Conservation (phyloP, 768 basidiomycete species). For the Kwoniella mangroviensis region DNA sequence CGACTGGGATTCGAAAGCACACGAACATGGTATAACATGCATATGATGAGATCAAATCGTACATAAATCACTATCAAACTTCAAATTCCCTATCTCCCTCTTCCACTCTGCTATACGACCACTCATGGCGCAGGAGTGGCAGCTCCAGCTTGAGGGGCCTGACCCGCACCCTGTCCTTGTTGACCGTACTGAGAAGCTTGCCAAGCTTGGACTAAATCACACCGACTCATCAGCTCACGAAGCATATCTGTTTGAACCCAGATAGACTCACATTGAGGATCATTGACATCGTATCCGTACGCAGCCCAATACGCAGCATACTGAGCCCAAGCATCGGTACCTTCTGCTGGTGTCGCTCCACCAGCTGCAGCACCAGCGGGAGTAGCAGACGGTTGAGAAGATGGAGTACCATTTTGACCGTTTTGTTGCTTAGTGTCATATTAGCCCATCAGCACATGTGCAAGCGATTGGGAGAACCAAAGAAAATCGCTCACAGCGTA, state of each 20-base stretch:
- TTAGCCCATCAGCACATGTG: background rate
- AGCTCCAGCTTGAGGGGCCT: constrained; percentile 27
- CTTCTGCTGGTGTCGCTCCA: constrained; percentile 38
- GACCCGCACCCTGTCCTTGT: constrained; percentile 34
- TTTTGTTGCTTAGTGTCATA: constrained; percentile 28
- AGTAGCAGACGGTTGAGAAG: constrained; percentile 25
- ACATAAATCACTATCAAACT: background rate
- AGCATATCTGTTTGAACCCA: too few species aligned
- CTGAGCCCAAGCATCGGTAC: constrained; percentile 47
- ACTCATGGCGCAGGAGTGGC: constrained; percentile 19
- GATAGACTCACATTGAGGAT: constrained; percentile 52
- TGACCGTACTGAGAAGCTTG: constrained; percentile 51
- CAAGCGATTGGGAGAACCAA: background rate
- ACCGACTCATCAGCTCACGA: background rate
- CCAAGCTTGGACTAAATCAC: constrained; percentile 53
- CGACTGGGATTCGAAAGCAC: background rate
- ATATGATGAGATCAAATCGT: background rate
- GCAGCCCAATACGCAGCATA: constrained; percentile 57
- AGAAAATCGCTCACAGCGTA: constrained; percentile 39
- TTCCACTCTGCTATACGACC: background rate
- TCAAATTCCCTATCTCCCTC: background rate
- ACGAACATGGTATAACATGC: constrained; percentile 7
- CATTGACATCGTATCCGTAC: constrained; percentile 57
- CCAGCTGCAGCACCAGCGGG: constrained; percentile 34
- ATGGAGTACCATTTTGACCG: constrained; percentile 30